These are phyloP conservation scores for Sclerospora graminicola DNA, from an alignment of 352 stramenopile genomes.

Conservation along the genomic window DNA sequence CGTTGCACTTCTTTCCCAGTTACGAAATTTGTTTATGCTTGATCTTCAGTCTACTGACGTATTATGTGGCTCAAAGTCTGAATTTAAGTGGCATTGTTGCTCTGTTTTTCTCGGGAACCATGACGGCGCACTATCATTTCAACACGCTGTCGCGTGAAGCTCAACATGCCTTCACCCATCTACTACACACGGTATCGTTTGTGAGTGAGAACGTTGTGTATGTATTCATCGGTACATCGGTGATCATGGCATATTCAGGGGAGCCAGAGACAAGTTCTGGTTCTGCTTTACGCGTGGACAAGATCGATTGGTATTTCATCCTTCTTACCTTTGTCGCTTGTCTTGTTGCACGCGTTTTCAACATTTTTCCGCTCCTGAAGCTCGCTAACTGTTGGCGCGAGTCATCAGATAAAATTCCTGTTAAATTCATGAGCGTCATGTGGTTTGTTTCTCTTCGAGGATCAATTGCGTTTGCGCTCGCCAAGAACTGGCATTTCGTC, in stretches of 20 bases:
- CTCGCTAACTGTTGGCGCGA: constrained; percentile 60
- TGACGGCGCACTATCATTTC: constrained; percentile 84
- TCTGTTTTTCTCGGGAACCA: constrained; percentile 88
- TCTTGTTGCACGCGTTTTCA: constrained; percentile 59
- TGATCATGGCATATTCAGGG: constrained; percentile 72
- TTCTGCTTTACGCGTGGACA: constrained; percentile 50
- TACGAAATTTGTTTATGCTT: constrained; percentile 81
- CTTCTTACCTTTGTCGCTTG: constrained; percentile 52
- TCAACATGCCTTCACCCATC: constrained; percentile 72
- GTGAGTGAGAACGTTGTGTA: constrained; percentile 77
- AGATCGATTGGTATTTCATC: constrained; percentile 77
- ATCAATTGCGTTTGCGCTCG: constrained; percentile 88
- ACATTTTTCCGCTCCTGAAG: constrained; percentile 61
- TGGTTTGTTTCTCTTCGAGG: constrained; percentile 90
- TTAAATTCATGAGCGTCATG: constrained; percentile 75
- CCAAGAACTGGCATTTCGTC: constrained; percentile 76
- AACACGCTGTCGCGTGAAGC: constrained; percentile 69
- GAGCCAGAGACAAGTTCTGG: constrained; percentile 38
- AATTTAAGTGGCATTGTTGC: constrained; percentile 88
- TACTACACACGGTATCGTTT: constrained; percentile 72
- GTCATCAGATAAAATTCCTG: constrained; percentile 38
- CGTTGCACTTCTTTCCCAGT: constrained; percentile 65
- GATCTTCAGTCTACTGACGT: constrained; percentile 79
- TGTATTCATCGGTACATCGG: constrained; percentile 80
- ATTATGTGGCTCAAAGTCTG: constrained; percentile 67